phyloP scores from a whole-genome alignment of 495 filamentous ascomycete species.

The Talaromyces liani region DNA sequence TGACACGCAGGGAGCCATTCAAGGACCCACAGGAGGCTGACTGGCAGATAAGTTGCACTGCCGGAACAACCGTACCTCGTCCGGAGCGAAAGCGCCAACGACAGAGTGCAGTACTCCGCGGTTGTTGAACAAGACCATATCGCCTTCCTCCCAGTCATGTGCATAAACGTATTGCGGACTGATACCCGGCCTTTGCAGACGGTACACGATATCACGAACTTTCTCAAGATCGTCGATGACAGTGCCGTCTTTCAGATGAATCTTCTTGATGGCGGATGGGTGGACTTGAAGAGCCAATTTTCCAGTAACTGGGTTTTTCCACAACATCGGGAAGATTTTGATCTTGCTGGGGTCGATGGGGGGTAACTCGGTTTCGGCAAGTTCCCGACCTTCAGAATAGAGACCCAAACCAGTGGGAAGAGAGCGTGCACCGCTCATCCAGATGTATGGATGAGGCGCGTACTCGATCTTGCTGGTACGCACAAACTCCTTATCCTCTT shows the following conservation, averaged over 20 bases:
- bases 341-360: slow-evolving; percentile 56
- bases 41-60: slow-evolving; percentile 69
- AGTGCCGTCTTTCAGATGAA: slow-evolving; percentile 54
- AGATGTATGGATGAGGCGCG: slow-evolving; percentile 63
- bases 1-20: neutral
- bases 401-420: slow-evolving; percentile 60
- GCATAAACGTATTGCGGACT: slow-evolving; percentile 59
- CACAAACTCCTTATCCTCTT: slow-evolving; percentile 58
- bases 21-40: slow-evolving; percentile 42
- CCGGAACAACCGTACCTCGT: slow-evolving; percentile 63
- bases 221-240: slow-evolving; percentile 56
- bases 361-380: slow-evolving; percentile 49
- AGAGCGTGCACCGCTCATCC: slow-evolving; percentile 60
- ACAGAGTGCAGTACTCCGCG: slow-evolving; percentile 64
- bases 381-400: slow-evolving; percentile 51
- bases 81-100: slow-evolving; percentile 62
- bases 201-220: slow-evolving; percentile 60
- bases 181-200: slow-evolving; percentile 64
- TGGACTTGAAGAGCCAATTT: slow-evolving; percentile 63
- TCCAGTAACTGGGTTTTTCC: slow-evolving; percentile 63
- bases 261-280: slow-evolving; percentile 55
- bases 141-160: slow-evolving; percentile 69
- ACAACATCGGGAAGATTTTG: slow-evolving; percentile 62
- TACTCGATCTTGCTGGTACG: slow-evolving; percentile 60
- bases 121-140: slow-evolving; percentile 68